Conservation (phyloP, 2,329 filamentous ascomycete genomes). For the Ophiostoma quercus region DNA sequence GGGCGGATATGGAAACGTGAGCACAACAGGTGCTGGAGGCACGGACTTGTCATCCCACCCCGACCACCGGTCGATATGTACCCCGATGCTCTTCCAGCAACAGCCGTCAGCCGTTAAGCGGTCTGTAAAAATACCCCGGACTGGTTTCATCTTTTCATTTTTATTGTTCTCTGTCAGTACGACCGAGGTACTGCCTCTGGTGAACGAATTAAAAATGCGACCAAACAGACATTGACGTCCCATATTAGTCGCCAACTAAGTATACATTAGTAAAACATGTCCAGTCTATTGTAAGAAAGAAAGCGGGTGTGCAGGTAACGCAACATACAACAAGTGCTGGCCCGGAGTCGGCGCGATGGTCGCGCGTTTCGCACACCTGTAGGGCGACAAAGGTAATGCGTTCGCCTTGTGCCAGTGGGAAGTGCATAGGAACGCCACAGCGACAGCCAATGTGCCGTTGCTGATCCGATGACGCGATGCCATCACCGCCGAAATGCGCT, state of each 20-base stretch:
- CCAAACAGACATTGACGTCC: background rate
- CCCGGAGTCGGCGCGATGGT: background rate
- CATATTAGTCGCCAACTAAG: background rate
- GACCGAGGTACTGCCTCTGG: background rate
- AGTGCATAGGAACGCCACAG: constrained; percentile 17
- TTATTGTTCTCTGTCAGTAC: background rate
- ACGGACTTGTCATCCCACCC: background rate
- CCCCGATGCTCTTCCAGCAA: background rate
- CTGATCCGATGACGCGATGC: constrained; percentile 12
- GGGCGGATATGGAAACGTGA: background rate
- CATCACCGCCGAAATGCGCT: constrained; percentile 22
- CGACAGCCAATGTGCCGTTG: constrained; percentile 21
- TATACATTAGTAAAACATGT: background rate
- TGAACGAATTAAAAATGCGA: background rate
- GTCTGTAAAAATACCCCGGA: background rate
- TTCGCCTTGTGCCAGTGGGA: constrained; percentile 13
- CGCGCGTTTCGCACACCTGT: background rate
- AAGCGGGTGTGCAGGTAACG: background rate
- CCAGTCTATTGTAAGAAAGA: background rate
- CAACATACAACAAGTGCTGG: background rate
- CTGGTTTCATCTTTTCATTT: background rate
- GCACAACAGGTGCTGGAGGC: background rate
- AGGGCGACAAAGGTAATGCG: constrained; percentile 18
- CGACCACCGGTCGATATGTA: background rate
- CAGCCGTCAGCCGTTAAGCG: background rate